Percentiles rank a stretch among this genome's conserved stretches.
Conservation (phyloP, 2,329 filamentous ascomycete species). For the Ceratocystis destructans region DNA sequence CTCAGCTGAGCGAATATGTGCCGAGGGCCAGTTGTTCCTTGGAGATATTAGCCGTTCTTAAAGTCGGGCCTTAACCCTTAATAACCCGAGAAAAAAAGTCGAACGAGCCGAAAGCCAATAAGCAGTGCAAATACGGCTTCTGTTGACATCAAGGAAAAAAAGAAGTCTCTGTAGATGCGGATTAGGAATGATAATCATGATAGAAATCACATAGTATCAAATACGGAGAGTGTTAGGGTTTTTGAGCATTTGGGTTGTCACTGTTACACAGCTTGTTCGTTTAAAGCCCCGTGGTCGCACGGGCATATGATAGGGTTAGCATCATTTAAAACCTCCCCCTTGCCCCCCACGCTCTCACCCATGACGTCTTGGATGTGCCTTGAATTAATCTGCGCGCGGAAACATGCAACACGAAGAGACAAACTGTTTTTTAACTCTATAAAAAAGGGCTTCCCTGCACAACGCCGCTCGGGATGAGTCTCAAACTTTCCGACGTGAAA, state of each 20-base stretch:
- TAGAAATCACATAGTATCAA: neutral
- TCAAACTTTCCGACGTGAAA: neutral
- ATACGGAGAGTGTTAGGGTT: neutral
- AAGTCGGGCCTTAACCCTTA: too few relatives aligned
- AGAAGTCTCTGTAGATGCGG: neutral
- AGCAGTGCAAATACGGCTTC: neutral
- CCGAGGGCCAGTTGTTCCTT: too few relatives aligned
- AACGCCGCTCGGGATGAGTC: neutral
- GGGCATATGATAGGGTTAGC: neutral
- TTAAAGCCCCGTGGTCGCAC: too few relatives aligned
- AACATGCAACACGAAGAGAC: neutral
- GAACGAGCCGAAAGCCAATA: neutral
- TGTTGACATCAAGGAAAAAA: neutral
- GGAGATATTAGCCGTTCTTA: too few relatives aligned
- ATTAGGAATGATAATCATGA: neutral
- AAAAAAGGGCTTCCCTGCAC: neutral
- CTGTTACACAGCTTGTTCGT: too few relatives aligned
- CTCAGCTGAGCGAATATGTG: neutral
- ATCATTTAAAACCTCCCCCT: too few relatives aligned
- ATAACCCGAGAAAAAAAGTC: neutral
- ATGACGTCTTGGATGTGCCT: slow-evolving; percentile 1
- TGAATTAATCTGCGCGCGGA: neutral
- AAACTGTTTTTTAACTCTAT: neutral
- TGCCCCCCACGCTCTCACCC: neutral
- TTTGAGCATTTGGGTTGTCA: too few relatives aligned